Base-by-base conservation (phyloP, 2,329 filamentous ascomycete genomes). In the Chaetomiaceae sp. region DNA sequence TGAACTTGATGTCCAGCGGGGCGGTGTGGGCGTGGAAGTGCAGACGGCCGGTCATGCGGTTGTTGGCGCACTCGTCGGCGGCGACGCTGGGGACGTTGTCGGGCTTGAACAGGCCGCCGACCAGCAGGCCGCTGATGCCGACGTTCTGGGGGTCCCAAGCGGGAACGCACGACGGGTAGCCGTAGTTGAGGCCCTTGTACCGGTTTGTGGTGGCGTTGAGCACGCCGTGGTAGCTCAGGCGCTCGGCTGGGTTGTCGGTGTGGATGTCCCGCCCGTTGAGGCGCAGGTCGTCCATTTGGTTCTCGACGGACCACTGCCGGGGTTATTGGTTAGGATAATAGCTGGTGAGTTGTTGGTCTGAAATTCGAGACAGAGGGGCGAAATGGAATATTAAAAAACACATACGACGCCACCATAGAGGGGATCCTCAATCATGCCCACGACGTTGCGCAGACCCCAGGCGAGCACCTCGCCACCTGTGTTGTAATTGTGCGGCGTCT, bases 1-100 rank as follows among this genome's bases (percentile, higher is more conserved):
- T 79, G 68, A 86, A 86, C 58, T 79, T 78, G 60, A 83, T 75
- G 58, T 84, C 81, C 2, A 86, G 68, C 0, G 83, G 83, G 0
- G 82, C 82, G 65, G 75, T 79, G 58, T 87, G 83, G 2, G 81
- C 77, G 35, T 75, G 69, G 49, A 69, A 66, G 44, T 73, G 74
- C 25, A 86, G 67, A 0, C 74, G 20, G 64, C 82, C 71, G 1
- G 52, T 50, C 50, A 51, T 53, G 37, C 17, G 66, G 55, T 34
- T 66, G 56, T 33, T 66, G 64, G 55, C 60, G 53, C 48, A 64
- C 62, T 57, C 56, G 44, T 51, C 38, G 53, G 54, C 62, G 40
- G 19, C 25, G 20, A 49, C 42, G 17, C 62, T 66, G 47, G 44
- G 62, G 65, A 57, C 56, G 40, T 27, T 25, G 48, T 61, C 58